Base-by-base conservation (phyloP, 352 stramenopile species). In the Pythium phragmitis region DNA sequence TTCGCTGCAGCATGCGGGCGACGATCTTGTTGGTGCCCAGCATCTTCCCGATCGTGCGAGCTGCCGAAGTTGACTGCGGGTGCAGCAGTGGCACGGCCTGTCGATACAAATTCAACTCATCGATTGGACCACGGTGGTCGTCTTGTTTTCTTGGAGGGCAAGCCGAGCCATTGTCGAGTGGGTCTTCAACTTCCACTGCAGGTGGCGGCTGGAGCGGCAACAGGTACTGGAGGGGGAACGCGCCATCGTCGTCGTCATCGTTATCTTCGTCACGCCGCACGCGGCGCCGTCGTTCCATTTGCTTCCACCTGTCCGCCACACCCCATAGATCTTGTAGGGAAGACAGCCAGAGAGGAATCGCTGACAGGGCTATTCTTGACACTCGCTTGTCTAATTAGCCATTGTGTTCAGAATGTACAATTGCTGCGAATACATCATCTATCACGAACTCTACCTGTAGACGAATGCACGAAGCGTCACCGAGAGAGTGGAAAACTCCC, bases 31-130 rank as follows among this genome's bases (percentile, higher is more conserved):
- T 61, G 37, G 80, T 63, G 14, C 67, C 64, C 33, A 88, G 50
- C 45, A 91, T 87, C 33, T 73, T 76, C 36, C 75, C 74, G 4
- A 89, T 65, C 1, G 80, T 92, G 63, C 82, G 83, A 16, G 78
- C 72, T 19, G 71, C 74, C 17, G 84, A 77, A 28, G 65, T 87
- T 33, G 81, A 91, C n/a, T 85, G 68, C 13, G 77, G 68, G 21
- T 89, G 76, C 16, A 92, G 65, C 16, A 91, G 67, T 21, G 81
- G 75, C 7, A 79, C 73, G 11, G 80, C 69, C 39, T 92, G 82
- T 26, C 67, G 71, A 55, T 88, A 87, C 23, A 89, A 34, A 14
- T 73, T 67, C 11, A 85, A 52, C 19, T 68, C 48, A 39, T 72
- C 65, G 13, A 43, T n/a, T 14, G 57, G 39, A 2, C 39, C 49